Percentiles rank a stretch among this genome's conserved stretches.
Conservation (phyloP, 116 monocot genomes). For the Iris pallida region DNA sequence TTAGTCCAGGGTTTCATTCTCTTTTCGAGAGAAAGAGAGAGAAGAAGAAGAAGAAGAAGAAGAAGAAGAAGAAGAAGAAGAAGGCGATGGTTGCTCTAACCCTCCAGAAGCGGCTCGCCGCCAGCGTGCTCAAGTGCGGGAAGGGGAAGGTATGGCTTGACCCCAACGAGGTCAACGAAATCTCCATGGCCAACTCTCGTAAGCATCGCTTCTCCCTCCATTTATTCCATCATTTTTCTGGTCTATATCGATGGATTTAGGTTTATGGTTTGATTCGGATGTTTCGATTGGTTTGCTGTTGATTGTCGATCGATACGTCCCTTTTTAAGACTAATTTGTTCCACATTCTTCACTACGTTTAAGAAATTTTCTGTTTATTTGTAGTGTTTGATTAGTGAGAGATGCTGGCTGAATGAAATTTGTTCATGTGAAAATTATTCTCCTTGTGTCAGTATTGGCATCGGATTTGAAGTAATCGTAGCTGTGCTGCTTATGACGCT, state of each 20-base stretch:
- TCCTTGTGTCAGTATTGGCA: no score
- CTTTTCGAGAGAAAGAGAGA: background rate
- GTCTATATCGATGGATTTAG: background rate
- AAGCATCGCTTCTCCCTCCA: background rate
- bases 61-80: background rate
- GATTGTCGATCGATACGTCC: no score
- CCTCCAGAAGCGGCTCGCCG: slow-evolving; percentile 54
- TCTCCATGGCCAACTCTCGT: slow-evolving; percentile 70
- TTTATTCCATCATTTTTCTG: background rate
- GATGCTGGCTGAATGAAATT: no score
- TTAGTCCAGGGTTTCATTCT: background rate
- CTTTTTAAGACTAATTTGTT: no score
- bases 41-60: background rate
- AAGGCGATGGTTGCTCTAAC: slow-evolving; percentile 42
- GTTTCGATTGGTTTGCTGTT: no score
- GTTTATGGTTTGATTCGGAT: background rate
- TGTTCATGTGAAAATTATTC: no score
- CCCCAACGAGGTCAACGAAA: slow-evolving; percentile 56
- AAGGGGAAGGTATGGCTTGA: slow-evolving; percentile 58
- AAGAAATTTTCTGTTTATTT: no score
- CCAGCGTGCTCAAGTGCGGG: slow-evolving; percentile 57
- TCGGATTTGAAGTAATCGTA: no score
- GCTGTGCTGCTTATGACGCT: no score
- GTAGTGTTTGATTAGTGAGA: no score
- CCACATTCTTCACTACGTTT: no score